These are phyloP conservation scores for Aureobasidium sp. DNA, from an alignment of 2,329 filamentous ascomycete species.

Conservation along the genomic window DNA sequence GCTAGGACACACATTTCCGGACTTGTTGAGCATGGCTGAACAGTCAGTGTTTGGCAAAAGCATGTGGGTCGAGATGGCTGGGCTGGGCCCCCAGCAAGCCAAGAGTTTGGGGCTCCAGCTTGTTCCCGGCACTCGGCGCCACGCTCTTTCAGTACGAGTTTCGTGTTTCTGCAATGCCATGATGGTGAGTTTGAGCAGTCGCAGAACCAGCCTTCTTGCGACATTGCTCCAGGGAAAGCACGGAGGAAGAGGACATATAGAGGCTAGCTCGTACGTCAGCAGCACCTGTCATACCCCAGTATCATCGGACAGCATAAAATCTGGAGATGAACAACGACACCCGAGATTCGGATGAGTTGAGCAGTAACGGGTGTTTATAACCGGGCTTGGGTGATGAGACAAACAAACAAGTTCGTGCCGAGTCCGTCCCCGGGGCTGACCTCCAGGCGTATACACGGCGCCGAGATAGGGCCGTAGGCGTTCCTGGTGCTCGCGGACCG, in stretches of 20 bases:
- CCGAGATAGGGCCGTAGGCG: slow-evolving; percentile 9
- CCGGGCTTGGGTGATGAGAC: slow-evolving; percentile 10
- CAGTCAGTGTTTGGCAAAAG: not conserved
- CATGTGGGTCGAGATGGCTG: slow-evolving; percentile 11
- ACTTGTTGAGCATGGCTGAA: slow-evolving; percentile 3
- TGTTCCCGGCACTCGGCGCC: slow-evolving; percentile 12
- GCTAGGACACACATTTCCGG: not conserved
- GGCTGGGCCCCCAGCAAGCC: slow-evolving; percentile 13
- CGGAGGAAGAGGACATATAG: not conserved
- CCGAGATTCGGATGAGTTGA: not conserved
- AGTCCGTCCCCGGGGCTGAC: not conserved
- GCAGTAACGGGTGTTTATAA: not conserved
- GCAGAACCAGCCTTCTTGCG: slow-evolving; percentile 1
- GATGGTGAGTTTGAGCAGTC: not conserved
- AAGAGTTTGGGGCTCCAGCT: slow-evolving; percentile 12
- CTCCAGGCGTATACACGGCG: slow-evolving; percentile 6
- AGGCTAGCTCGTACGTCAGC: not conserved
- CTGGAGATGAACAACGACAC: not conserved
- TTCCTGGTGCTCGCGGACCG: slow-evolving; percentile 6
- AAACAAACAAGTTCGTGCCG: slow-evolving; percentile 14
- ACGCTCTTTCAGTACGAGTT: not conserved
- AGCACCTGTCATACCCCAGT: slow-evolving; percentile 9
- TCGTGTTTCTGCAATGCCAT: not conserved
- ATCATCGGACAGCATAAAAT: not conserved
- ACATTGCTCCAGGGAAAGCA: not conserved